These are phyloP conservation scores for Globisporangium echinulatum DNA, from an alignment of 352 stramenopile genomes.

Conservation along the genomic window DNA sequence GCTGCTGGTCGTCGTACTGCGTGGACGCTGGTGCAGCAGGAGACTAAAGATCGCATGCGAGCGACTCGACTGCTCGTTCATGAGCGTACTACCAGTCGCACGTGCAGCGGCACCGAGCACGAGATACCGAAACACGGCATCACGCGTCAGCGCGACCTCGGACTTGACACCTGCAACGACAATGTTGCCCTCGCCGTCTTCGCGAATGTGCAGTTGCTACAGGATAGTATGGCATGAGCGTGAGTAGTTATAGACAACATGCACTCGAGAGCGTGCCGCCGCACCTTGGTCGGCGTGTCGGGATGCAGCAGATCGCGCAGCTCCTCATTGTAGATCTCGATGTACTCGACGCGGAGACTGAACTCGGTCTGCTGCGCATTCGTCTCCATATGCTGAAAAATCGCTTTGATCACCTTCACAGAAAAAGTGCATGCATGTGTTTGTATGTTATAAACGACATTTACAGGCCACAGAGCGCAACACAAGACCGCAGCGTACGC, in stretches of 20 bases:
- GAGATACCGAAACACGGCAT: conserved; percentile 82
- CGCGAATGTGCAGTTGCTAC: conserved; percentile 69
- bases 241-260: too few species aligned
- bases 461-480: neutral
- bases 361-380: conserved; percentile 55
- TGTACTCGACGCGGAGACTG: conserved; percentile 91
- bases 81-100: conserved; percentile 83
- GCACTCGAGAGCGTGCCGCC: too few species aligned
- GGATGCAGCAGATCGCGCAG: conserved; percentile 92
- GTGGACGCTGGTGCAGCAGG: conserved; percentile 59
- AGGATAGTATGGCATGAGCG: neutral
- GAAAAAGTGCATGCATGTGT: too few species aligned
- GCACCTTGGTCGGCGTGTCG: conserved; percentile 61
- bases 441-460: neutral
- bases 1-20: conserved; percentile 14
- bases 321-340: conserved; percentile 99
- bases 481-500: conserved; percentile 26
- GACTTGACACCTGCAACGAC: conserved; percentile 80
- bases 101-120: conserved; percentile 69
- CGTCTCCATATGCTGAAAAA: conserved; percentile 60
- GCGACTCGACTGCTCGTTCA: conserved; percentile 88
- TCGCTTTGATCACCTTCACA: conserved; percentile 50
- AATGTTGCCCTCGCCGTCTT: conserved; percentile 76
- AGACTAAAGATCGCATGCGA: conserved; percentile 90
- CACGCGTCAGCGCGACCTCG: conserved; percentile 58